These are phyloP conservation scores for Allium sativum DNA, from an alignment of 106 monocot species.

Conservation along the genomic window DNA sequence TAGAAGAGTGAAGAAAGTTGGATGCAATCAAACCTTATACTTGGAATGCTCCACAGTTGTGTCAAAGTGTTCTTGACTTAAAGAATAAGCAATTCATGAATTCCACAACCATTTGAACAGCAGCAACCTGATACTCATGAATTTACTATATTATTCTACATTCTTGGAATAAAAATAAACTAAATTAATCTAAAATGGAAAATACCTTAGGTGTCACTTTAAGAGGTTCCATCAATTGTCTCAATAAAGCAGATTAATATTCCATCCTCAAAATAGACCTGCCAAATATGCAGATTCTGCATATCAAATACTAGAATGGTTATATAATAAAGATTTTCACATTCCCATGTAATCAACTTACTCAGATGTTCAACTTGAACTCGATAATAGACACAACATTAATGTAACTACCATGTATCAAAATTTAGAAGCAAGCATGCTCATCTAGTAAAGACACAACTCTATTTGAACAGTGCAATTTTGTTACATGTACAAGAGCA, in stretches of 20 bases:
- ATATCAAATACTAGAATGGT: too few species aligned
- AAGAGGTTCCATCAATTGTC: slow-evolving; percentile 63
- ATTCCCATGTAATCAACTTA: too few species aligned
- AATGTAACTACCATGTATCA: too few species aligned
- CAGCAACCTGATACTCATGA: slow-evolving; percentile 51
- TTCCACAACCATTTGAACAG: slow-evolving; percentile 78
- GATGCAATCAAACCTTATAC: slow-evolving; percentile 44
- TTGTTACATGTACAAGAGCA: too few species aligned
- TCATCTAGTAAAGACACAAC: too few species aligned
- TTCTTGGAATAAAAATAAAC: not conserved
- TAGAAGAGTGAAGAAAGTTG: not conserved
- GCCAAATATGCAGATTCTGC: not conserved
- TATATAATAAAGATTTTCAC: too few species aligned
- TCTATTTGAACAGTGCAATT: too few species aligned
- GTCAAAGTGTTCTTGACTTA: slow-evolving; percentile 90
- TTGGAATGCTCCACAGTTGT: slow-evolving; percentile 76
- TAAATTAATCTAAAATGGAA: slow-evolving; percentile 5
- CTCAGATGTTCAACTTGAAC: too few species aligned
- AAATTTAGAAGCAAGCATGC: too few species aligned
- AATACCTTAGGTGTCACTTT: slow-evolving; percentile 50
- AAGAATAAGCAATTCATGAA: slow-evolving; percentile 92
- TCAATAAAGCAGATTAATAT: slow-evolving; percentile 67
- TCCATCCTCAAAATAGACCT: slow-evolving; percentile 68
- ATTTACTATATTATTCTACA: not conserved
- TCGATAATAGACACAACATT: too few species aligned